Base-by-base conservation (phyloP, 2,329 filamentous ascomycete species). In the Phoma herbarum region DNA sequence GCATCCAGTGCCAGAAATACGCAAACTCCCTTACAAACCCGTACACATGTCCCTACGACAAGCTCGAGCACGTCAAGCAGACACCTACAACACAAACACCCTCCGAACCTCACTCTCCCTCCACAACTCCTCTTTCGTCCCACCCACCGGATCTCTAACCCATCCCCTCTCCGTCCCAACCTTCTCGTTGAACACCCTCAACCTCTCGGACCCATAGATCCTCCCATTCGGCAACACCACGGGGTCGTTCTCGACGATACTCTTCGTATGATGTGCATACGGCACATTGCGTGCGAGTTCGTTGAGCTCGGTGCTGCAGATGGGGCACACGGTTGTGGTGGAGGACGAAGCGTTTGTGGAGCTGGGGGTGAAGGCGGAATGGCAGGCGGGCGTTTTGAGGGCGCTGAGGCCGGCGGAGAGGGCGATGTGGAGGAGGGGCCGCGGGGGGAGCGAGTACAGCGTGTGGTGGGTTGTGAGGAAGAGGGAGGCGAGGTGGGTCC, bases 261-360 rank as follows among this genome's bases (percentile, higher is more conserved):
- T 97, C 82, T 96, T 96, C 28, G 90, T 93, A 76, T 99, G 95
- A 72, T 97, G 91, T 2, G 95, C 95, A 70, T 98, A 98, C 0
- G 95, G 95, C 43, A 99, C 91, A 68, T 90, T 89, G 50, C 89
- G 84, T 2, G 95, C 94, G 31, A 99, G 85, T 70, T 93, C 91
- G 76, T 98, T 98, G 55, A 99, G 86, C 78, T 99, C 95, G 0
- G 90, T 95, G 46, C 90, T 95, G 81, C 95, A 99, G 72, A 99
- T 98, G 3, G 95, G 95, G 70, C 95, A 99, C 41, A 98, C 88
- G 47, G 88, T 89, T 8, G 90, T 78, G 11, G 78, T 89, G 2
- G 87, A 88, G 1, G 90, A 85, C 26, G 81, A 83, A n/a, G 77
- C 72, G 66, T 80, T 78, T 18, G 82, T 81, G 14, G 80, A 84